Evolutionary conservation across 2,329 filamentous ascomycete species (phyloP).

Genomic region (Tricladium varicosporioides): DNA sequence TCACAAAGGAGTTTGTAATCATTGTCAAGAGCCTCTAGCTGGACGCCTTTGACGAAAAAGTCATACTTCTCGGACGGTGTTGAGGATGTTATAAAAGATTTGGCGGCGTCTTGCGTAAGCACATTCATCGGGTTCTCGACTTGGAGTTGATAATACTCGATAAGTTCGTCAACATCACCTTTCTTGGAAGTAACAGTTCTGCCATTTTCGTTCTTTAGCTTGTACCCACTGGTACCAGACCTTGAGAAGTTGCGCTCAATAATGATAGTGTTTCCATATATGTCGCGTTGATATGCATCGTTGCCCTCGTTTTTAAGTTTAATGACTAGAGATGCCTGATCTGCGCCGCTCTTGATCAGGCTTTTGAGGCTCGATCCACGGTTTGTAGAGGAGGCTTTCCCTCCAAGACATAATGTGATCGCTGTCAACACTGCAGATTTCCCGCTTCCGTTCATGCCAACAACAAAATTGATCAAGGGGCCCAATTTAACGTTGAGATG

Average conservation of each 20-base stretch:
- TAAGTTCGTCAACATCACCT: slow-evolving; percentile 84
- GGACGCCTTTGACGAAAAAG: slow-evolving; percentile 92
- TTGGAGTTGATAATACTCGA: slow-evolving; percentile 89
- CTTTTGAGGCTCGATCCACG: slow-evolving; percentile 85
- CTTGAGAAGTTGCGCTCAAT: slow-evolving; percentile 88
- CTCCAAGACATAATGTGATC: slow-evolving; percentile 89
- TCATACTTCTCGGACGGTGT: slow-evolving; percentile 86
- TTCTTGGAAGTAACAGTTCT: slow-evolving; percentile 79
- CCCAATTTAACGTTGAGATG: slow-evolving; percentile 81
- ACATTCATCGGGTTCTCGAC: slow-evolving; percentile 97
- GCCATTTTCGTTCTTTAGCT: slow-evolving; percentile 72
- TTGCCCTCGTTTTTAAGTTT: slow-evolving; percentile 88
- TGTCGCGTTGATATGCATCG: slow-evolving; percentile 77
- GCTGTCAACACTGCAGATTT: slow-evolving; percentile 96
- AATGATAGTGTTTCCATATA: slow-evolving; percentile 81
- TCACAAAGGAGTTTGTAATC: slow-evolving; percentile 86
- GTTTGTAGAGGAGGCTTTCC: slow-evolving; percentile 90
- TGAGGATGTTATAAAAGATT: slow-evolving; percentile 87
- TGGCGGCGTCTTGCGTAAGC: slow-evolving; percentile 89
- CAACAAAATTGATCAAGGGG: slow-evolving; percentile 95
- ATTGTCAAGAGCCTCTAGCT: slow-evolving; percentile 85
- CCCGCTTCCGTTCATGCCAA: slow-evolving; percentile 95
- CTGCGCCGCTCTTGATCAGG: slow-evolving; percentile 85
- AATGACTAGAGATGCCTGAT: slow-evolving; percentile 74
- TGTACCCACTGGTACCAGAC: slow-evolving; percentile 76